Evolutionary conservation across 2,329 filamentous ascomycete species (phyloP).

Genomic region (Achaetomium macrosporum): DNA sequence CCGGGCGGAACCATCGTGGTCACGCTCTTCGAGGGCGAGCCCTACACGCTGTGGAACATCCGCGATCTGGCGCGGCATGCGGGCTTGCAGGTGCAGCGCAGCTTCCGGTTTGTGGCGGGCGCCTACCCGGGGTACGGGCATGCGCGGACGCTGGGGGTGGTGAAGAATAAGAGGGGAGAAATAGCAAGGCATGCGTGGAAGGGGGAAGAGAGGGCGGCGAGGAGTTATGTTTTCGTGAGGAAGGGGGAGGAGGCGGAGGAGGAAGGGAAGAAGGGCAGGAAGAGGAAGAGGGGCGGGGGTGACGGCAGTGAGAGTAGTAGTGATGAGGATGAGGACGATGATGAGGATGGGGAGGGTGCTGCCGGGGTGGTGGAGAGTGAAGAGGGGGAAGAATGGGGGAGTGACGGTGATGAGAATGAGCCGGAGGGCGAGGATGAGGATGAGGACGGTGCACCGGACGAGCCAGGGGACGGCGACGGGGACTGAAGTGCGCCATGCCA

Average conservation of each 20-base stretch:
- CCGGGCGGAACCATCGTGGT: conserved; percentile 63
- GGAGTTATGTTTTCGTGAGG: conserved; percentile 58
- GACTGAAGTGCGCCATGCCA: too few species aligned
- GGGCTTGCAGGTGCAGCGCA: conserved; percentile 63
- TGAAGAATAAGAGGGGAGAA: conserved; percentile 42
- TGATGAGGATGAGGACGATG: conserved; percentile 28
- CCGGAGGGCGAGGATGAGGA: background rate
- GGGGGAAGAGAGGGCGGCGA: conserved; percentile 46
- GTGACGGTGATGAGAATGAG: conserved; percentile 3
- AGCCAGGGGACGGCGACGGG: background rate
- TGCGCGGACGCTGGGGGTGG: conserved; percentile 64
- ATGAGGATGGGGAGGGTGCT: conserved; percentile 15
- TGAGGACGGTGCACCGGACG: background rate
- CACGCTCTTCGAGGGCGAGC: conserved; percentile 87
- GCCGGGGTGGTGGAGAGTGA: background rate
- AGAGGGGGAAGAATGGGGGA: background rate
- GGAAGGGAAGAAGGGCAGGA: conserved; percentile 24
- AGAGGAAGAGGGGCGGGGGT: conserved; percentile 23
- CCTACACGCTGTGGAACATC: conserved; percentile 94
- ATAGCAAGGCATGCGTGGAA: conserved; percentile 44
- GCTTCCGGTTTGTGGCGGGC: conserved; percentile 60
- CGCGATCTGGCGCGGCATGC: conserved; percentile 76
- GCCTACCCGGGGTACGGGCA: conserved; percentile 71
- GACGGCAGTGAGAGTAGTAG: background rate
- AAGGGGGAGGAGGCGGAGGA: conserved; percentile 43